Conservation (phyloP, 2,329 filamentous ascomycete species). For the Aspergillus fumigatiaffinis region DNA sequence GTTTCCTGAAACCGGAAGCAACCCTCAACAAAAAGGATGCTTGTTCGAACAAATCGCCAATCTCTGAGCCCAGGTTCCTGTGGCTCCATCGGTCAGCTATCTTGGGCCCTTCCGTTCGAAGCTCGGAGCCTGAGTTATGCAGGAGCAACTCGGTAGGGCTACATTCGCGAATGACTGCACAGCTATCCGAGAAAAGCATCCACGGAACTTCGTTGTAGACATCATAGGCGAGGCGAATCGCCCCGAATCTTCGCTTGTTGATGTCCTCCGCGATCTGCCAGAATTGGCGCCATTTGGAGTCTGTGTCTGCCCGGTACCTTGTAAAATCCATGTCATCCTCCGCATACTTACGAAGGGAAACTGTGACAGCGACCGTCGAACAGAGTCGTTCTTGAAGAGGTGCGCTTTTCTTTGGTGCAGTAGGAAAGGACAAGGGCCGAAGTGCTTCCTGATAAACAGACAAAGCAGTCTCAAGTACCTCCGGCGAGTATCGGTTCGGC, state of each 20-base stretch:
- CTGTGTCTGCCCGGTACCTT: slow-evolving; percentile 67
- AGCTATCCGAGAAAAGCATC: slow-evolving; percentile 77
- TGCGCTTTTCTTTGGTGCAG: slow-evolving; percentile 44
- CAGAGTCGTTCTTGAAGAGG: slow-evolving; percentile 74
- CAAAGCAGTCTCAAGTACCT: slow-evolving; percentile 79
- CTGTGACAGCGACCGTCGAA: slow-evolving; percentile 65
- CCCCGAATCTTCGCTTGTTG: slow-evolving; percentile 79
- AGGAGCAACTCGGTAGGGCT: slow-evolving; percentile 71
- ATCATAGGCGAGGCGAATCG: slow-evolving; percentile 74
- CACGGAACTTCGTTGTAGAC: slow-evolving; percentile 67
- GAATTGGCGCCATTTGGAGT: slow-evolving; percentile 85
- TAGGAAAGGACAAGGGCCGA: slow-evolving; percentile 38
- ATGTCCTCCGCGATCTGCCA: slow-evolving; percentile 81
- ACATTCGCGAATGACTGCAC: slow-evolving; percentile 75
- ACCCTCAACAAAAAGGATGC: slow-evolving; percentile 64
- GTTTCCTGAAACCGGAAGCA: slow-evolving; percentile 65
- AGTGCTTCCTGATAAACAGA: slow-evolving; percentile 71
- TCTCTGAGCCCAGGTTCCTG: slow-evolving; percentile 40
- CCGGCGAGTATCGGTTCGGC: slow-evolving; percentile 74
- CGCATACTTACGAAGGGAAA: slow-evolving; percentile 59
- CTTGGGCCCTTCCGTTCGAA: slow-evolving; percentile 36
- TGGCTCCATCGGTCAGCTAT: slow-evolving; percentile 42
- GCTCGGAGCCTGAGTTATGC: slow-evolving; percentile 56
- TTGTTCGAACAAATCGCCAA: slow-evolving; percentile 52
- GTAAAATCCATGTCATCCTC: slow-evolving; percentile 69